Conservation (phyloP, 2,329 filamentous ascomycete genomes). For the Botrytis aclada region DNA sequence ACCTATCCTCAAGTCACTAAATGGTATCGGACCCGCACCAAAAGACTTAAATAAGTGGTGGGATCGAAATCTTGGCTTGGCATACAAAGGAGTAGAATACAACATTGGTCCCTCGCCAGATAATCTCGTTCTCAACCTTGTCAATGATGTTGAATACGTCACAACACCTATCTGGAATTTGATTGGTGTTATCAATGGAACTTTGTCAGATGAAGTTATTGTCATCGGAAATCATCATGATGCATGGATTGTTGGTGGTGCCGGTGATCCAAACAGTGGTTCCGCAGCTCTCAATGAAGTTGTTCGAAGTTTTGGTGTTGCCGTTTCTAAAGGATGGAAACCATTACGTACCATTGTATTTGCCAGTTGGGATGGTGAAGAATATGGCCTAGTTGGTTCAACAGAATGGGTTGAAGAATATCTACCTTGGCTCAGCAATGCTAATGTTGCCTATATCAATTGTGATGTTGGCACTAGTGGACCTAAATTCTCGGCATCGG, state of each 20-base stretch:
- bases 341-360: conserved; percentile 89
- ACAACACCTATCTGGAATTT: conserved; percentile 87
- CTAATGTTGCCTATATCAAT: conserved; percentile 73
- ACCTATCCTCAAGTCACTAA: conserved; percentile 84
- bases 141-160: conserved; percentile 78
- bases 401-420: conserved; percentile 88
- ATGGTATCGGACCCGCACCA: conserved; percentile 79
- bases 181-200: conserved; percentile 88
- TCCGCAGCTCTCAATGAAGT: conserved; percentile 78
- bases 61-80: conserved; percentile 62
- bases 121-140: conserved; percentile 65
- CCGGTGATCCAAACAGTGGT: conserved; percentile 78
- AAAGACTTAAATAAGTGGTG: conserved; percentile 66
- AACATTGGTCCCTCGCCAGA: conserved; percentile 68
- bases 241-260: conserved; percentile 84
- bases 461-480: conserved; percentile 71
- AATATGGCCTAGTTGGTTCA: conserved; percentile 76
- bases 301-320: conserved; percentile 69
- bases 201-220: conserved; percentile 81
- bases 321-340: conserved; percentile 72
- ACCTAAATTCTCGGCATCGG: conserved; percentile 50
- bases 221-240: conserved; percentile 91
- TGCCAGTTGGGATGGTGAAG: conserved; percentile 70
- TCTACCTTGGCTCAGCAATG: conserved; percentile 68
- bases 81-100: conserved; percentile 65